Base-by-base conservation (phyloP, 1,284 basidiomycete species). In the Amylostereum areolatum region DNA sequence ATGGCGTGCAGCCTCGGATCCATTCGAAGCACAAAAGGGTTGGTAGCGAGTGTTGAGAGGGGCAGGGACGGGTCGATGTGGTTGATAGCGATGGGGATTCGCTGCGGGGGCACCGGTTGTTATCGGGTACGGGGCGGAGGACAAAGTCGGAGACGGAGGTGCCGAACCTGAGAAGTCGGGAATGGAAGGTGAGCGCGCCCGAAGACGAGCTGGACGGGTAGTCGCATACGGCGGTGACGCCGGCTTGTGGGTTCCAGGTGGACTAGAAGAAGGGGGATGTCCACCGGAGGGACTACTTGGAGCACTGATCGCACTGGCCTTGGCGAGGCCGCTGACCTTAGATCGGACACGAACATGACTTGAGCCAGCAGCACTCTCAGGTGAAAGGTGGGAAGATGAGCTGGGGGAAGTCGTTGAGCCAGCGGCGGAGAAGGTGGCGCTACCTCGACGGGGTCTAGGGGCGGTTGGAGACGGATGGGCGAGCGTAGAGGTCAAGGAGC, bases 11-110 rank as follows among this genome's bases (percentile, higher is more conserved):
- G 18, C 18, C 18, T 18, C 18, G 18, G 18, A 18, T 18, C 18
- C 41, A 31, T 36, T 39, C 5, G 53, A 51, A 35, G 60, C 46
- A 7, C 62, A 58, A 50, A 73, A 71, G 4, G 71, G 57, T 43
- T 71, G 70, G 51, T 67, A 70, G 36, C 63, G 59, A 40, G 66
- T 58, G 40, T 63, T 61, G 30, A 55, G 51, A 2, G 59, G 62
- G 35, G 66, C 62, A 3, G 65, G 65, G 42, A 71, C 58, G 43
- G 64, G 62, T 43, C 74, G 69, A 36, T 66, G 51, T 8, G 68
- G 56, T 11, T 63, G 58, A 55, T 70, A 84, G 31, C 81, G 74
- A 56, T 82, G 72, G 8, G 76, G 77, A 60, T 80, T 83, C 18
- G 78, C 76, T 33, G 78, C 73, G 18, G 80, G 68, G 0, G 70